phyloP scores from a whole-genome alignment of 305 asterid species.

The Fraxinus albicans region DNA sequence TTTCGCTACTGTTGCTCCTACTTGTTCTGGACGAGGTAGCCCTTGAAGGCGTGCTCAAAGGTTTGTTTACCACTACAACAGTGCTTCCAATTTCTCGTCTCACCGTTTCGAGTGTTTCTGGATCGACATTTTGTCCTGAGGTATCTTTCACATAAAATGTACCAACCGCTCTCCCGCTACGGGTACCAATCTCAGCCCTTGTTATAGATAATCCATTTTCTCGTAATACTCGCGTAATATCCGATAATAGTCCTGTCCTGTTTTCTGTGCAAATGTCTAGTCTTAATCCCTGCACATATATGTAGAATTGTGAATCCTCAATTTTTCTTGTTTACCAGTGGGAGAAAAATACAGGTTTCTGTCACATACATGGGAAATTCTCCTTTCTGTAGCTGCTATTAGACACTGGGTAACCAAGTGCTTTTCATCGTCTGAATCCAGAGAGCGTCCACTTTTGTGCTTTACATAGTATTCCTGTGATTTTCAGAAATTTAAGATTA shows the following conservation, averaged over 20 bases:
- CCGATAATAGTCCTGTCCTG: slow-evolving; percentile 65
- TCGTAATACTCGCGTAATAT: slow-evolving; percentile 68
- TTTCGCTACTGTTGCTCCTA: slow-evolving; percentile 17
- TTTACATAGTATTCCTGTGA: slow-evolving; percentile 73
- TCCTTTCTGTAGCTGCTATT: slow-evolving; percentile 84
- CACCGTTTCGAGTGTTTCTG: slow-evolving; percentile 49
- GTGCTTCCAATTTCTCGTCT: slow-evolving; percentile 61
- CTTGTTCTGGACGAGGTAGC: slow-evolving; percentile 30
- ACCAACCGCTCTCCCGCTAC: slow-evolving; percentile 64
- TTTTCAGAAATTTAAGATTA: not conserved
- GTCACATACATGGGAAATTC: slow-evolving; percentile 64
- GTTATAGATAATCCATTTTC: slow-evolving; percentile 81
- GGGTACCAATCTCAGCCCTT: slow-evolving; percentile 62
- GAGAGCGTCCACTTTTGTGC: slow-evolving; percentile 49
- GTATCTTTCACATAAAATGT: slow-evolving; percentile 73
- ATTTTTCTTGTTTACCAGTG: not conserved
- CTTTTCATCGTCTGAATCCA: slow-evolving; percentile 54
- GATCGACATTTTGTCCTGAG: slow-evolving; percentile 53
- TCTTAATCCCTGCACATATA: slow-evolving; percentile 58
- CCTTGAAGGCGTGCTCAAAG: slow-evolving; percentile 20
- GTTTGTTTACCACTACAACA: slow-evolving; percentile 31
- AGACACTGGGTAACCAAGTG: slow-evolving; percentile 51
- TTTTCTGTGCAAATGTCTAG: slow-evolving; percentile 57
- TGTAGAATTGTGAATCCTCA: not conserved
- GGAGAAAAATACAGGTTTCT: not conserved